Evolutionary conservation across 768 basidiomycete species (phyloP).

Genomic region (Clavulina sp.): DNA sequence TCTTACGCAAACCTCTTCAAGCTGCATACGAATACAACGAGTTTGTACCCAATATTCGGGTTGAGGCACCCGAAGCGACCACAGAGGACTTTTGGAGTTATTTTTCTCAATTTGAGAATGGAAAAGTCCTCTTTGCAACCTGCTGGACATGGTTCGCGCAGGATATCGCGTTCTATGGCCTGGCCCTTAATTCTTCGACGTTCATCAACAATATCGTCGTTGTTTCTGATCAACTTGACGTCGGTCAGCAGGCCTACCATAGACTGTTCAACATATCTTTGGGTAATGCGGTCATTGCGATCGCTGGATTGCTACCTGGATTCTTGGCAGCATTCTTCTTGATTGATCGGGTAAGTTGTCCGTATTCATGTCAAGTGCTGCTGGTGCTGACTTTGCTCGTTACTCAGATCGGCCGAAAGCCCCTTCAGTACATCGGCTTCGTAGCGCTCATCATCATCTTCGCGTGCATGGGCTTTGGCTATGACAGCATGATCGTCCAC

Average conservation of each 20-base stretch:
- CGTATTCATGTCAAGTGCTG: neutral
- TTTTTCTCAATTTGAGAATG: conserved; percentile 60
- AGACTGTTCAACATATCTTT: conserved; percentile 46
- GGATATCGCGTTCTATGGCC: conserved; percentile 78
- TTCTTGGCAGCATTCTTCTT: conserved; percentile 16
- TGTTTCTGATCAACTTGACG: conserved; percentile 20
- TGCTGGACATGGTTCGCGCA: conserved; percentile 82
- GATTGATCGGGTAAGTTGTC: conserved; percentile 10
- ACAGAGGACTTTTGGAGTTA: conserved; percentile 41
- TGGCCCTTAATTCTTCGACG: conserved; percentile 20
- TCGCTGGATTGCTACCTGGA: conserved; percentile 17
- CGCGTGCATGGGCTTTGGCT: conserved; percentile 17
- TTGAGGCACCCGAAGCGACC: conserved; percentile 49
- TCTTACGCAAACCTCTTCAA: too few species aligned
- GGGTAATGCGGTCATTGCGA: conserved; percentile 32
- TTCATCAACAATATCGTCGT: conserved; percentile 12
- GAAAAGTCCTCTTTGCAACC: conserved; percentile 61
- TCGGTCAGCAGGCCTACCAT: conserved; percentile 53
- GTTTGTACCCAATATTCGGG: conserved; percentile 40
- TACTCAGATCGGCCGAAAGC: conserved; percentile 52
- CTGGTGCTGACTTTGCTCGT: neutral
- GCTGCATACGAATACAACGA: conserved; percentile 34
- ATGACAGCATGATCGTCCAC: conserved; percentile 9
- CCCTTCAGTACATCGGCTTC: conserved; percentile 29
- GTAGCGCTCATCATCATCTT: conserved; percentile 12